Base-by-base conservation (phyloP, 2,329 filamentous ascomycete genomes). In the Catunica adiposa region DNA sequence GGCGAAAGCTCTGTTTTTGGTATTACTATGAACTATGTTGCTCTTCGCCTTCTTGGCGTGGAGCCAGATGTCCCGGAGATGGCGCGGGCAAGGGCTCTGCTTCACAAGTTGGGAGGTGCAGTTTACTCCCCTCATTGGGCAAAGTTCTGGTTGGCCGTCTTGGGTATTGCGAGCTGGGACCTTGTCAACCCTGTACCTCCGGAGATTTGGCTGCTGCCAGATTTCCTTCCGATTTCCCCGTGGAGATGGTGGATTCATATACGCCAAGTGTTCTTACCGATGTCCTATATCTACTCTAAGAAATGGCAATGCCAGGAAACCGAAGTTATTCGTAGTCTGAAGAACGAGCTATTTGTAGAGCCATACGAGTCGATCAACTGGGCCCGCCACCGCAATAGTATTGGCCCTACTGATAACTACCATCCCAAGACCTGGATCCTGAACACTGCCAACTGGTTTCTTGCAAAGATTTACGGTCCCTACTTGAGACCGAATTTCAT, bases 181-280 rank as follows among this genome's bases (percentile, higher is more conserved):
- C 82, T 92, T 58, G 89, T 97, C 62, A 98, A 97, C 63, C 92
- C 92, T 0, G 82, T 92, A 1, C 92, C 92, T 1, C 86, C 92
- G 0, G 92, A 98, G 70, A 68, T 97, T 47, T 98, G 92, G 92
- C 74, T 95, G 42, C 71, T 96, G 2, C 89, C 89, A 0, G 86
- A 95, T 66, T 95, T 88, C 88, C 77, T 88, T 2, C 89, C 89
- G 0, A 77, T 95, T 64, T 82, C 88, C 3, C 90, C 90, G 0
- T 94, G 89, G 88, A 75, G 88, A 61, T 96, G 90, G 89, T 96
- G 89, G 90, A 86, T 97, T 63, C 92, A 98, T 63, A 96, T 96
- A 68, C 87, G 92, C n/a, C 82, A 86, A 68, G 89, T 98, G n/a
- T 95, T 90, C 64, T 67, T 95, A 51, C 84, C 89, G 3, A 96